phyloP scores from a whole-genome alignment of 2,329 filamentous ascomycete species.

The Hypoxylon sp. region DNA sequence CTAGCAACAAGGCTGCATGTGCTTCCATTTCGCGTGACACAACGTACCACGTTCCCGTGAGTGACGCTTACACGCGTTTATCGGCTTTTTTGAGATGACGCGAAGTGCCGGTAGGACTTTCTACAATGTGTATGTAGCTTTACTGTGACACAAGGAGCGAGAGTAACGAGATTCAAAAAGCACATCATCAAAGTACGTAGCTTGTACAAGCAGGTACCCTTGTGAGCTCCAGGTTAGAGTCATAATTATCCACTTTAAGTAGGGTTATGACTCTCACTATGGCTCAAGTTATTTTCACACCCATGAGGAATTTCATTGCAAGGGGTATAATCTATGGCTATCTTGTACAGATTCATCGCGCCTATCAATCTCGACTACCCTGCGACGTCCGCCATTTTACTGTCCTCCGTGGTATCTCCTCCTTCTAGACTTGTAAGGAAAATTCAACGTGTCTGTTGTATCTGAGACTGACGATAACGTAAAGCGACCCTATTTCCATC shows the following conservation, averaged over 20 bases:
- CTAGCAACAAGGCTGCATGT: not conserved
- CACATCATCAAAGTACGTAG: too few relatives aligned
- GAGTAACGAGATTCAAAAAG: constrained; percentile 8
- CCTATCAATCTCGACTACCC: not conserved
- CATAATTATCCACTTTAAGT: not conserved
- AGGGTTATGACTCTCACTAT: not conserved
- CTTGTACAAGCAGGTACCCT: constrained; percentile 1
- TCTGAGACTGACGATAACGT: constrained; percentile 1
- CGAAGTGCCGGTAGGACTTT: constrained; percentile 13
- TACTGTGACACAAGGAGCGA: not conserved
- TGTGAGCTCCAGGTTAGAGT: not conserved
- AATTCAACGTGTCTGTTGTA: not conserved
- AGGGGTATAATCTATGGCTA: not conserved
- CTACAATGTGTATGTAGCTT: not conserved
- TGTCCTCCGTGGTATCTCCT: not conserved
- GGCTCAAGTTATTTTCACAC: constrained; percentile 1
- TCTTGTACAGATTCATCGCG: not conserved
- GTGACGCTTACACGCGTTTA: not conserved
- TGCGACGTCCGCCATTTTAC: not conserved
- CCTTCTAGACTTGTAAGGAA: constrained; percentile 1
- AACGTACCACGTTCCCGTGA: not conserved
- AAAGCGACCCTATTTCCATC: constrained; percentile 5
- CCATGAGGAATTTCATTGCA: not conserved
- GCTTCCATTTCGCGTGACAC: not conserved
- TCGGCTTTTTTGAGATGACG: constrained; percentile 13